A percentile compares a stretch with the other conserved stretches of the same genome.
These are phyloP conservation scores for Eragrostis nindensis DNA, from an alignment of 176 grass and related monocot genomes.

Conservation along the genomic window DNA sequence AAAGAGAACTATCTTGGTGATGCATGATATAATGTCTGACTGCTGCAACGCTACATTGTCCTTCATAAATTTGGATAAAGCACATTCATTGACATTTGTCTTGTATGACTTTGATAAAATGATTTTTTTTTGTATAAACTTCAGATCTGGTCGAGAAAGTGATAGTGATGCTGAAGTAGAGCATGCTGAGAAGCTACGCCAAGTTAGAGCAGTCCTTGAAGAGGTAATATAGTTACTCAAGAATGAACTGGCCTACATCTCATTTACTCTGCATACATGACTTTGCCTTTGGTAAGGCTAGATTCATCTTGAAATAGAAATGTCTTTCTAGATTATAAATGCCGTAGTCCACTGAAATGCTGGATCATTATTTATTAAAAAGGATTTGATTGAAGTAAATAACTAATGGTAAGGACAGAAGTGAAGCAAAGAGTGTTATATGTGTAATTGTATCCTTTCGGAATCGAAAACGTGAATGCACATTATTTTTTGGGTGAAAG, in stretches of 20 bases:
- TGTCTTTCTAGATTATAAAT: slow-evolving; percentile 20
- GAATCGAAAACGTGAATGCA: background rate
- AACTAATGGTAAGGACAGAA: slow-evolving; percentile 7
- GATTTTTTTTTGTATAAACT: no score
- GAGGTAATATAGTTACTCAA: slow-evolving; percentile 59
- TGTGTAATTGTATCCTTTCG: background rate
- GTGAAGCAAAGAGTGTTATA: slow-evolving; percentile 1
- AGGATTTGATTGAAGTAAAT: background rate
- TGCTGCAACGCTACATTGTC: slow-evolving; percentile 7
- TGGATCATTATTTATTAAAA: background rate
- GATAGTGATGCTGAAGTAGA: slow-evolving; percentile 97
- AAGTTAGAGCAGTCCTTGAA: slow-evolving; percentile 99
- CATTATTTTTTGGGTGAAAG: background rate
- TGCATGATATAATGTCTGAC: no score
- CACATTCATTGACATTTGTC: slow-evolving; percentile 16
- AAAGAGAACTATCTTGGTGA: background rate
- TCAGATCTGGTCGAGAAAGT: slow-evolving; percentile 93
- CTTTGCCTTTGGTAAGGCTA: background rate
- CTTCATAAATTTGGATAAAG: slow-evolving; percentile 4
- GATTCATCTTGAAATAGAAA: slow-evolving; percentile 9
- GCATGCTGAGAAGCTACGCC: slow-evolving; percentile 94
- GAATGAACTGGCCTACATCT: background rate
- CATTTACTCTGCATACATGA: background rate
- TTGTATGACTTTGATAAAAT: slow-evolving; percentile 18
- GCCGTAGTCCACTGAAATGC: background rate